phyloP scores from a whole-genome alignment of 805 yeast species.

The Danielia oregonensis region DNA sequence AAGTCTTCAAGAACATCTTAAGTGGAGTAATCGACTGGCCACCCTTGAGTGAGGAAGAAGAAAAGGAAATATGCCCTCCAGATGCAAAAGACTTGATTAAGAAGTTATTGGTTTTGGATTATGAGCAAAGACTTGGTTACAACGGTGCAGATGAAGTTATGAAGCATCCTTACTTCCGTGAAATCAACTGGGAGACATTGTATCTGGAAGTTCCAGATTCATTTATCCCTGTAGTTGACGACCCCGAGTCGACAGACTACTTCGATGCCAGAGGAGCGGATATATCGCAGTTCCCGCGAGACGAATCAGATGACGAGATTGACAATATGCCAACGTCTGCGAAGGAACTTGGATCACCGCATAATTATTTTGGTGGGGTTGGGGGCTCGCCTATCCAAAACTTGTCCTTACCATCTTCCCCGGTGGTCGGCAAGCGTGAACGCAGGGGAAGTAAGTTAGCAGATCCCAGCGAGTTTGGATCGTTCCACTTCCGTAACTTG shows the following conservation, averaged over 20 bases:
- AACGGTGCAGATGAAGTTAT: slow-evolving; percentile 78
- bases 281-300: slow-evolving; percentile 55
- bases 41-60: slow-evolving; percentile 51
- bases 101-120: slow-evolving; percentile 60
- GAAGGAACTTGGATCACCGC: slow-evolving; percentile 14
- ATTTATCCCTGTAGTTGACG: slow-evolving; percentile 73
- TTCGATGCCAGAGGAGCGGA: slow-evolving; percentile 90
- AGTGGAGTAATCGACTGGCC: slow-evolving; percentile 85
- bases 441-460: slow-evolving; percentile 70
- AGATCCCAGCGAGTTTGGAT: slow-evolving; percentile 81
- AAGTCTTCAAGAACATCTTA: slow-evolving; percentile 79
- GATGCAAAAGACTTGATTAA: slow-evolving; percentile 73
- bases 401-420: slow-evolving; percentile 19
- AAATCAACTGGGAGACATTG: slow-evolving; percentile 69
- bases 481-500: slow-evolving; percentile 84
- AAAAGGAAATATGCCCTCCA: slow-evolving; percentile 48
- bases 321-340: slow-evolving; percentile 10
- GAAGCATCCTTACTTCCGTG: slow-evolving; percentile 71
- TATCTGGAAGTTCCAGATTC: slow-evolving; percentile 66
- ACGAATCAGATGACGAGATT: slow-evolving; percentile 34
- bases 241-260: slow-evolving; percentile 87
- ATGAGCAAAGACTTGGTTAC: slow-evolving; percentile 67
- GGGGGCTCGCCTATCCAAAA: slow-evolving; percentile 5
- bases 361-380: neutral
- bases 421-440: slow-evolving; percentile 45